A percentile compares a stretch with the other conserved stretches of the same genome.
Conservation (phyloP, 2,329 filamentous ascomycete genomes). For the Alternaria ventricosa region DNA sequence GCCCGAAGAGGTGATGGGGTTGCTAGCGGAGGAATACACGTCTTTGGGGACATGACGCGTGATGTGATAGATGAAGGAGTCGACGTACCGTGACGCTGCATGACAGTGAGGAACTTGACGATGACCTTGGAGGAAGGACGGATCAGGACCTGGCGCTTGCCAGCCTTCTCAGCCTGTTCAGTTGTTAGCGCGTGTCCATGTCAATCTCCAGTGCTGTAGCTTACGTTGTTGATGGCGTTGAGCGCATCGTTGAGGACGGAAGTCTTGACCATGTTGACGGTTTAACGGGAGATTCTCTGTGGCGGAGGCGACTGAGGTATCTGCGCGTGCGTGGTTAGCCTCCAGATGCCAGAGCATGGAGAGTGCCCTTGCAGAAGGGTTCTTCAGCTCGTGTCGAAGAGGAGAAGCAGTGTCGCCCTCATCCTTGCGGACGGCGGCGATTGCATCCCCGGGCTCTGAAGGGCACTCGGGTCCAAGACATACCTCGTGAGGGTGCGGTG, state of each 20-base stretch:
- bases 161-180: conserved; percentile 83
- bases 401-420: conserved; percentile 56
- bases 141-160: conserved; percentile 99
- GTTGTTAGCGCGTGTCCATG: background rate
- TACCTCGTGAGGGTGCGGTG: conserved; percentile 46
- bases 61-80: conserved; percentile 19
- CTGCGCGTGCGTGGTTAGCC: conserved; percentile 63
- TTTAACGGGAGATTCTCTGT: conserved; percentile 80
- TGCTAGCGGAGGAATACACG: conserved; percentile 7
- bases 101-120: conserved; percentile 98
- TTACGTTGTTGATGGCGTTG: conserved; percentile 95
- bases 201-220: background rate
- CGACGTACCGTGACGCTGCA: conserved; percentile 98
- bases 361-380: conserved; percentile 71
- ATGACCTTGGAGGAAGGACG: conserved; percentile 99
- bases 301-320: conserved; percentile 67
- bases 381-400: conserved; percentile 69
- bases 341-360: conserved; percentile 70
- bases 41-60: background rate
- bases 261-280: conserved; percentile 97
- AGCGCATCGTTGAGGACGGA: conserved; percentile 99
- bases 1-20: conserved; percentile 69
- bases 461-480: conserved; percentile 52
- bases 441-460: conserved; percentile 60
- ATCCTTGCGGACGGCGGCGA: conserved; percentile 42